These are phyloP conservation scores for Globisporangium carolinianum DNA, from an alignment of 352 stramenopile genomes.

Conservation along the genomic window DNA sequence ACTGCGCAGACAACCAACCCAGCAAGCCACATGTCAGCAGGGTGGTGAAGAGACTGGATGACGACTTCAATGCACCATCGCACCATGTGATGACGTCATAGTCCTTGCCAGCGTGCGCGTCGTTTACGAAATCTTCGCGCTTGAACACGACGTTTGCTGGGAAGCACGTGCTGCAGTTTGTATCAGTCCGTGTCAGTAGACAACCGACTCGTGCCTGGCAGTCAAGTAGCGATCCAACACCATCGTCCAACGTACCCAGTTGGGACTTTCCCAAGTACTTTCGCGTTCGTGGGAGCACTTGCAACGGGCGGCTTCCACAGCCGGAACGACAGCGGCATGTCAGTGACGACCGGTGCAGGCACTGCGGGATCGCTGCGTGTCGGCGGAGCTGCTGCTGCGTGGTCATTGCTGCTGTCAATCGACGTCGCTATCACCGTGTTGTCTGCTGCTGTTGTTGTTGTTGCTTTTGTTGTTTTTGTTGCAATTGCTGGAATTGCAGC, in stretches of 20 bases:
- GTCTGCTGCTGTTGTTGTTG: neutral
- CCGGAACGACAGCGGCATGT: constrained; percentile 59
- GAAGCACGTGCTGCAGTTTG: constrained; percentile 32
- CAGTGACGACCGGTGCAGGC: constrained; percentile 19
- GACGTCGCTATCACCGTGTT: neutral
- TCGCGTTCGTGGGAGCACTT: constrained; percentile 14
- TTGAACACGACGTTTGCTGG: constrained; percentile 81
- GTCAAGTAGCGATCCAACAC: neutral
- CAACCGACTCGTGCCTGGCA: neutral
- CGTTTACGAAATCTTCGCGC: constrained; percentile 56
- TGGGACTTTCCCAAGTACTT: constrained; percentile 40
- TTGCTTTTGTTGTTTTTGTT: neutral
- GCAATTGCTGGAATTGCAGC: constrained; percentile 23
- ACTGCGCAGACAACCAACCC: constrained; percentile 16
- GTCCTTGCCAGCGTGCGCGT: constrained; percentile 48
- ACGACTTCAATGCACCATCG: neutral
- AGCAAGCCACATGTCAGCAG: neutral
- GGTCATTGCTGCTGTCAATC: neutral
- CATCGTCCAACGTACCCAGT: constrained; percentile 31
- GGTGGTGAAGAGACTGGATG: too few species aligned
- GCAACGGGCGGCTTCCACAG: constrained; percentile 51
- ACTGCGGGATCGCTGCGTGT: neutral
- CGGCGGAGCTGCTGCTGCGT: neutral
- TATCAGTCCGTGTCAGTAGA: neutral
- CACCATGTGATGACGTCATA: constrained; percentile 84